phyloP scores from a whole-genome alignment of 169 alveolate genomes.

The Eimeria tenella region DNA sequence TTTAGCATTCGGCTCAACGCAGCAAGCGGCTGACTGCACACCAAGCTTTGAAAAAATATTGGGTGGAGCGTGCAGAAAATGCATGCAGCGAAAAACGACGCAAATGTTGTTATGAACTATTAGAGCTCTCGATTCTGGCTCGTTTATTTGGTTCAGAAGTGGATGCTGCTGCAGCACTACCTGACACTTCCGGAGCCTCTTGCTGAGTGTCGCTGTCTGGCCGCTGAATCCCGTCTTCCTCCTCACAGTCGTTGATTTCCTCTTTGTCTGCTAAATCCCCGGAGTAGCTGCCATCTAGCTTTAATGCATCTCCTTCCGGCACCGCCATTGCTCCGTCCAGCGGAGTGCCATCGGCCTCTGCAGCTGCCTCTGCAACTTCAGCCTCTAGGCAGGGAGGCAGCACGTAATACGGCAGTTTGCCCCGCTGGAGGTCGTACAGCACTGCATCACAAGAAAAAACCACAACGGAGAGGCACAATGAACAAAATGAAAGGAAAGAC shows the following conservation, averaged over 20 bases:
- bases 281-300: not conserved
- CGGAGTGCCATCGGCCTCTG: not conserved
- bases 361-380: not conserved
- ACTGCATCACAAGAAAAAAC: slow-evolving; percentile 73
- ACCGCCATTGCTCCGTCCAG: slow-evolving; percentile 23
- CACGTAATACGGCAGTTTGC: slow-evolving; percentile 93
- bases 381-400: slow-evolving; percentile 87
- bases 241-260: not conserved
- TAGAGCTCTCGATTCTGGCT: slow-evolving; percentile 5
- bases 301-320: slow-evolving; percentile 23
- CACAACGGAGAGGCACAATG: not conserved
- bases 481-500: not conserved
- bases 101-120: not conserved
- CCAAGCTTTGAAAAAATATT: not conserved
- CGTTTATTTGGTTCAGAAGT: slow-evolving; percentile 12
- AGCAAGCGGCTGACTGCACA: not conserved
- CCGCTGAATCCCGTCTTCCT: not conserved
- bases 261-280: not conserved
- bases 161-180: not conserved
- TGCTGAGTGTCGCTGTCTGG: not conserved
- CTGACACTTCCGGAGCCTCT: not conserved
- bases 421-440: slow-evolving; percentile 95
- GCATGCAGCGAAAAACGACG: not conserved
- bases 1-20: not conserved
- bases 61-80: not conserved